Evolutionary conservation across 2,329 filamentous ascomycete species (phyloP).

Genomic region (Penicillium sp.): DNA sequence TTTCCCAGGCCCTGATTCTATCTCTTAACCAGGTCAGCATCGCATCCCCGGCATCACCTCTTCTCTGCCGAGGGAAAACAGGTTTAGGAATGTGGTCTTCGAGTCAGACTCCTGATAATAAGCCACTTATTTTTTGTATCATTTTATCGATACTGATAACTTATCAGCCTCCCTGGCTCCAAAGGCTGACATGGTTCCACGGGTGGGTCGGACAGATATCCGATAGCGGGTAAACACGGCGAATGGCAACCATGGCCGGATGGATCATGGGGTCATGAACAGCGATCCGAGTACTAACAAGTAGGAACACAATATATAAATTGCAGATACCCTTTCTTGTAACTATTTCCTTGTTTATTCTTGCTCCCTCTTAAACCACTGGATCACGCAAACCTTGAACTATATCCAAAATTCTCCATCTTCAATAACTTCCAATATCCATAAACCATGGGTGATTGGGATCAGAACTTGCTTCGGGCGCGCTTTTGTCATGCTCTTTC

Average conservation of each 20-base stretch:
- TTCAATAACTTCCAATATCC: background rate
- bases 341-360: background rate
- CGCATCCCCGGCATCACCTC: constrained; percentile 5
- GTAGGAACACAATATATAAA: constrained; percentile 2
- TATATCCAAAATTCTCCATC: no score
- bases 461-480: constrained; percentile 32
- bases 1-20: background rate
- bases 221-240: constrained; percentile 22
- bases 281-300: background rate
- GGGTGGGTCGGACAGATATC: no score
- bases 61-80: background rate
- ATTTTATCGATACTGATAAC: constrained; percentile 3
- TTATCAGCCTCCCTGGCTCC: constrained; percentile 4
- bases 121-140: background rate
- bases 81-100: background rate
- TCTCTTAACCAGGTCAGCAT: background rate
- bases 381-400: background rate
- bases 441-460: constrained; percentile 21
- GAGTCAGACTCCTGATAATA: constrained; percentile 3
- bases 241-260: background rate
- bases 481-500: constrained; percentile 38
- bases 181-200: constrained; percentile 2
- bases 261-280: constrained; percentile 1
- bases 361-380: no score
- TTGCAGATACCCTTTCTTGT: background rate